Evolutionary conservation across 345 rosid genomes (phyloP).

Genomic region (Euphorbia pulcherrima): DNA sequence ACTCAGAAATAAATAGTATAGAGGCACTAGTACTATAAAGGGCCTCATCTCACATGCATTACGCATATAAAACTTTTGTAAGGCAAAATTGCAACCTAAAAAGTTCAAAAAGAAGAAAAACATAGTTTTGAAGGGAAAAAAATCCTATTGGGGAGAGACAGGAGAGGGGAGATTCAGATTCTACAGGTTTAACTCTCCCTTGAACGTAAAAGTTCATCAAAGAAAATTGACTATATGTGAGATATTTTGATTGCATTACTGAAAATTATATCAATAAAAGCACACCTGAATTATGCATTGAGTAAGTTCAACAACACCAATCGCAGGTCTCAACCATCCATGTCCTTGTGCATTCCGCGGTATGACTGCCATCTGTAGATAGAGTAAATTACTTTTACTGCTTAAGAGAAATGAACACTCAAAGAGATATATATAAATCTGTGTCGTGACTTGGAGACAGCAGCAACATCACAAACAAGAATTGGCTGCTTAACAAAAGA

Average conservation of each 20-base stretch:
- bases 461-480: background rate
- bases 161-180: background rate
- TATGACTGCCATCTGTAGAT: constrained; percentile 79
- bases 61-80: too few relatives aligned
- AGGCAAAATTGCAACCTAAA: background rate
- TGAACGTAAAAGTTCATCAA: constrained; percentile 3
- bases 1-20: background rate
- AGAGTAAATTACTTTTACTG: constrained; percentile 14
- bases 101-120: background rate
- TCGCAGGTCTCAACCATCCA: constrained; percentile 99
- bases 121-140: background rate
- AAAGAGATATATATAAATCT: background rate
- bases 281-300: constrained; percentile 92
- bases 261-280: constrained; percentile 12
- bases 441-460: constrained; percentile 1
- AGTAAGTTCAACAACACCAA: constrained; percentile 92
- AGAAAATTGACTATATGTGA: background rate
- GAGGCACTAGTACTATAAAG: background rate
- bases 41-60: background rate
- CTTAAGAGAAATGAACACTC: background rate
- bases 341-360: constrained; percentile 87
- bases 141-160: background rate
- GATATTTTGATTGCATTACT: background rate
- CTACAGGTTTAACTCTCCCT: background rate
- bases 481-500: background rate